These are phyloP conservation scores for Tirmania nivea DNA, from an alignment of 495 filamentous ascomycete species.

Conservation along the genomic window DNA sequence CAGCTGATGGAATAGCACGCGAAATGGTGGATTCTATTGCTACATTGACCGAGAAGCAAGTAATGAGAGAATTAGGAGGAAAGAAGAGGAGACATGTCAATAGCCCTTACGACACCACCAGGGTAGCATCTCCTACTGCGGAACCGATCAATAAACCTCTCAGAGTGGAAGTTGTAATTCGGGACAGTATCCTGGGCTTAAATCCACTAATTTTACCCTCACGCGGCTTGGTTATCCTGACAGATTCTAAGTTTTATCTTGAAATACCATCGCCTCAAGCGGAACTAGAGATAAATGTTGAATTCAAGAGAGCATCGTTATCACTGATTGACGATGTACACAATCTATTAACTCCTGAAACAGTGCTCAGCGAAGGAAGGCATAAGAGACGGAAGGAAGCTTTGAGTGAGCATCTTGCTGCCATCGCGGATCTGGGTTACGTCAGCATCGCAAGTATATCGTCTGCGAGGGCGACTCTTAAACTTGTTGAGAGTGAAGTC, in stretches of 20 bases:
- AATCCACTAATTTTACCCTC: constrained; percentile 58
- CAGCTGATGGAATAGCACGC: constrained; percentile 50
- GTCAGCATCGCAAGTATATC: constrained; percentile 72
- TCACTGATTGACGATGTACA: constrained; percentile 62
- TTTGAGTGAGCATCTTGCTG: constrained; percentile 35
- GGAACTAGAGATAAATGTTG: constrained; percentile 36
- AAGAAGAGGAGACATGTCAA: constrained; percentile 20
- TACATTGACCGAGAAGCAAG: constrained; percentile 40
- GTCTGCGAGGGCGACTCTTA: constrained; percentile 43
- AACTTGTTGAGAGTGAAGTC: constrained; percentile 28
- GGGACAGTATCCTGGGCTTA: constrained; percentile 63
- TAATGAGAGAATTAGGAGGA: neutral
- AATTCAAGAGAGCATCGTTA: constrained; percentile 56
- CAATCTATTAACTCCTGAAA: constrained; percentile 19
- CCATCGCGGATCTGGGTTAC: constrained; percentile 49
- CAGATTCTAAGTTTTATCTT: constrained; percentile 46
- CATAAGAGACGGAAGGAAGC: constrained; percentile 4
- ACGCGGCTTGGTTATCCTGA: constrained; percentile 55
- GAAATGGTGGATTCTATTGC: constrained; percentile 60
- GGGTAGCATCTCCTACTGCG: neutral
- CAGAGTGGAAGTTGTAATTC: constrained; percentile 49
- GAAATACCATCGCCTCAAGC: constrained; percentile 34
- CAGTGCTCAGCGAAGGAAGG: constrained; percentile 13
- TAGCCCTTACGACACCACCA: neutral
- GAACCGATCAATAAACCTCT: constrained; percentile 19